phyloP scores from a whole-genome alignment of 2,329 filamentous ascomycete species.

The Stagonosporopsis rhizophila region DNA sequence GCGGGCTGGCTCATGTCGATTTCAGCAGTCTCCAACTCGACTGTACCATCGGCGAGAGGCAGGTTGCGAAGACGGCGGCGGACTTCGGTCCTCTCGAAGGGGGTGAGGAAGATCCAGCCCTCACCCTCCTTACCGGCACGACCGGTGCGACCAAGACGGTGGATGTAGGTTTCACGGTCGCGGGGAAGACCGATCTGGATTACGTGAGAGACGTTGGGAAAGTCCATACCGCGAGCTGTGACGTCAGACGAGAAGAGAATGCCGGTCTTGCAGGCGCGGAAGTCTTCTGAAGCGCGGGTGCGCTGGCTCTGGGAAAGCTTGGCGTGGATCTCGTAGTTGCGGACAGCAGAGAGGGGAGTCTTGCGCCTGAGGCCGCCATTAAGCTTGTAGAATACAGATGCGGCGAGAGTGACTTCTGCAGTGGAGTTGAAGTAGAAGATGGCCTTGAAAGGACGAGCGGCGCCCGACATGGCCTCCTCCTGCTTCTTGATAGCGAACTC shows the following conservation, averaged over 20 bases:
- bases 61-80: constrained; percentile 63
- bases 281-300: constrained; percentile 73
- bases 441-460: constrained; percentile 81
- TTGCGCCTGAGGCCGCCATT: constrained; percentile 46
- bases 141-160: constrained; percentile 60
- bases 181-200: constrained; percentile 58
- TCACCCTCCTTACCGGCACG: constrained; percentile 77
- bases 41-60: constrained; percentile 63
- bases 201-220: constrained; percentile 61
- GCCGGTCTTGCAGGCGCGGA: constrained; percentile 69
- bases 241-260: constrained; percentile 60
- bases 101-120: constrained; percentile 70
- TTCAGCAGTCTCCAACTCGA: constrained; percentile 59
- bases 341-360: constrained; percentile 41
- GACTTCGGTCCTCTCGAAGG: constrained; percentile 60
- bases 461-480: constrained; percentile 52
- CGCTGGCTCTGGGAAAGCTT: constrained; percentile 74
- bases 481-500: constrained; percentile 74
- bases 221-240: constrained; percentile 60
- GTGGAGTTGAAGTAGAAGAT: constrained; percentile 91
- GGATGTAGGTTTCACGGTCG: constrained; percentile 58
- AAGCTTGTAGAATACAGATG: constrained; percentile 64
- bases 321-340: constrained; percentile 75
- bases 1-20: constrained; percentile 54
- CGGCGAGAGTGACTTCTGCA: constrained; percentile 71